Evolutionary conservation across 2,329 filamentous ascomycete genomes (phyloP), one percentile per base, ranked within the genome.

Genomic region (Calonectria leucothoes): DNA sequence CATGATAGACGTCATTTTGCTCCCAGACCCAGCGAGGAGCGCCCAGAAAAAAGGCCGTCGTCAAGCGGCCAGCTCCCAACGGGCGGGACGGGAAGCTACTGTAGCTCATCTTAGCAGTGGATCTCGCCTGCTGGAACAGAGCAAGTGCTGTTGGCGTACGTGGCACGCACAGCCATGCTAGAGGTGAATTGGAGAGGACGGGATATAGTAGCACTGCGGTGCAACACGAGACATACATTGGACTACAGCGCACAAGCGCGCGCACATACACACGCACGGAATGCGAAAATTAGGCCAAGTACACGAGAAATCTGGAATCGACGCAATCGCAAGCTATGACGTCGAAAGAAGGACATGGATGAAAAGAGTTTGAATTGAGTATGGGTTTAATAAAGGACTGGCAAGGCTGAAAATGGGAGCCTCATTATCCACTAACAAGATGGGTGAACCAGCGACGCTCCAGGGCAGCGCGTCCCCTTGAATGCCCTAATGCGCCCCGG

Each of bases 171-270:
- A 68, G 45, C 70, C 65, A 35, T 66, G 61, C 57, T 37, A 39
- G 49, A 70, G 52, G 57, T 68, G 65, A 37, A 66, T 57, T 27
- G 27, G 42, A 66, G 49, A 66, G 49, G 49, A 27, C 55, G 29
- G 55, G 55, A 64, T 42, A 55, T 33, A 31, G 52, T 63, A 61
- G 31, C 33, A 66, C 23, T 65, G 65, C 39, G 20, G 70, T 72
- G 57, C 37, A 39, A 72, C 70, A 51, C 59, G 59, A 72, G 66
- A 72, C 70, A 69, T 66, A 61, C 66, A 69, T 72, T 33, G 25
- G 35, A 69, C 70, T 57, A 65, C 17, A 48, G 33, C 20, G 35
- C 55, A 64, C 57, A 57, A 35, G 45, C 39, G 39, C 39, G 55
- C 66, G 23, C 51, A 25, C 55, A 49, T 25, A 51, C 51, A 52